A percentile compares a stretch with the other conserved stretches of the same genome.
Conservation (phyloP, 768 basidiomycete species). For the Chlorophyllum brunneum region DNA sequence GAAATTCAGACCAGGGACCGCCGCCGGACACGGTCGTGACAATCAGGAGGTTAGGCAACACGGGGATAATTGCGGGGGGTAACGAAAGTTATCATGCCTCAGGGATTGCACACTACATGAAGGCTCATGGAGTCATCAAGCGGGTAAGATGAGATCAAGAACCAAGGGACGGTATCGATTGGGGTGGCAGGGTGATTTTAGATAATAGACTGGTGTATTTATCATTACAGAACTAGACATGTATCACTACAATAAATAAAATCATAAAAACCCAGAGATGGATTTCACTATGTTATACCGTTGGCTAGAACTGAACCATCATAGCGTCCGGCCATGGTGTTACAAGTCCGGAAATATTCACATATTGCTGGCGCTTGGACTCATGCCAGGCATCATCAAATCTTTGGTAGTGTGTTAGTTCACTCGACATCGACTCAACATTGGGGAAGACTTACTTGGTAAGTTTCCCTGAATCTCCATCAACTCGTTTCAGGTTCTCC, state of each 20-base stretch:
- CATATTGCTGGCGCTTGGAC: conserved; percentile 27
- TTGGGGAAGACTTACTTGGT: conserved; percentile 25
- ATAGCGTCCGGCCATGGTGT: conserved; percentile 43
- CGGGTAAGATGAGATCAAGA: too few species aligned
- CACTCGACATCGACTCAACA: background rate
- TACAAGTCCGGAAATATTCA: conserved; percentile 31
- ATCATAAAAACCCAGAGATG: background rate
- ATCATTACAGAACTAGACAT: too few species aligned
- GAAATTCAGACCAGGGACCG: too few species aligned
- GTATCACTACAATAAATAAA: conserved; percentile 5
- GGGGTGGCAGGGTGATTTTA: too few species aligned
- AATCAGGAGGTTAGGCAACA: too few species aligned
- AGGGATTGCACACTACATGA: too few species aligned
- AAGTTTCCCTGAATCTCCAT: conserved; percentile 35
- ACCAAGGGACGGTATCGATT: too few species aligned
- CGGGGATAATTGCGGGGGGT: too few species aligned
- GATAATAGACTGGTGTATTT: too few species aligned
- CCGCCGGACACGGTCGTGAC: too few species aligned
- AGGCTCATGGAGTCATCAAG: too few species aligned
- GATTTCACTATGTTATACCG: background rate
- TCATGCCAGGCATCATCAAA: conserved; percentile 34
- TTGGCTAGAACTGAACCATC: conserved; percentile 26
- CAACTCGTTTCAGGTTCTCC: conserved; percentile 33
- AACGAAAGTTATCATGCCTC: too few species aligned
- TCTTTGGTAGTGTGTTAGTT: conserved; percentile 15